Evolutionary conservation across 2,329 filamentous ascomycete species (phyloP).

Genomic region (Alternaria arborescens): DNA sequence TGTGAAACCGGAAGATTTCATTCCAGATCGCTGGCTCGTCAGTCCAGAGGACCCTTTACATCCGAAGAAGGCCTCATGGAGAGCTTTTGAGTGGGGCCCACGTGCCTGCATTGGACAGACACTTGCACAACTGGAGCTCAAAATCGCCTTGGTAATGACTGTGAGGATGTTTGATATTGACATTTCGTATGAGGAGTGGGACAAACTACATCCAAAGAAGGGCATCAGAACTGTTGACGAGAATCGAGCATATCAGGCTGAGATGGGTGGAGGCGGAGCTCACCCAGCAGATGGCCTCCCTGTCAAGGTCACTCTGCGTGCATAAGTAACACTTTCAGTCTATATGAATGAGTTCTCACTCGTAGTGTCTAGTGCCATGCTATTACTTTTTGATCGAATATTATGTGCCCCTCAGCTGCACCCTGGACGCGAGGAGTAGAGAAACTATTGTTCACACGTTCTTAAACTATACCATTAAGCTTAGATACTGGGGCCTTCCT

Average conservation of each 20-base stretch:
- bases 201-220: conserved; percentile 26
- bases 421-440: not conserved
- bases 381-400: not conserved
- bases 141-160: conserved; percentile 14
- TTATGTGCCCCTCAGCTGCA: not conserved
- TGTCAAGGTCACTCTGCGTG: conserved; percentile 44
- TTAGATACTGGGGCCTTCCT: not conserved
- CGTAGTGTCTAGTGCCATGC: not conserved
- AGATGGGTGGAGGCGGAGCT: conserved; percentile 20
- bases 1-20: conserved; percentile 22
- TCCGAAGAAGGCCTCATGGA: conserved; percentile 28
- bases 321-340: not conserved
- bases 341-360: not conserved
- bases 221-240: conserved; percentile 26
- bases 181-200: conserved; percentile 25
- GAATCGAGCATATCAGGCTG: conserved; percentile 26
- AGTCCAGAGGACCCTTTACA: conserved; percentile 14
- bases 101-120: conserved; percentile 52
- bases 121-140: conserved; percentile 45
- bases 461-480: not conserved
- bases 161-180: conserved; percentile 18
- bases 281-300: conserved; percentile 38
- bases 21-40: conserved; percentile 35
- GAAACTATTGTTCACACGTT: not conserved
- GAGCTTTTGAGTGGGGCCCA: conserved; percentile 51